Evolutionary conservation across 2,329 filamentous ascomycete species (phyloP), one percentile per base, ranked within the genome.

Genomic region (Calonectria hongkongensis): DNA sequence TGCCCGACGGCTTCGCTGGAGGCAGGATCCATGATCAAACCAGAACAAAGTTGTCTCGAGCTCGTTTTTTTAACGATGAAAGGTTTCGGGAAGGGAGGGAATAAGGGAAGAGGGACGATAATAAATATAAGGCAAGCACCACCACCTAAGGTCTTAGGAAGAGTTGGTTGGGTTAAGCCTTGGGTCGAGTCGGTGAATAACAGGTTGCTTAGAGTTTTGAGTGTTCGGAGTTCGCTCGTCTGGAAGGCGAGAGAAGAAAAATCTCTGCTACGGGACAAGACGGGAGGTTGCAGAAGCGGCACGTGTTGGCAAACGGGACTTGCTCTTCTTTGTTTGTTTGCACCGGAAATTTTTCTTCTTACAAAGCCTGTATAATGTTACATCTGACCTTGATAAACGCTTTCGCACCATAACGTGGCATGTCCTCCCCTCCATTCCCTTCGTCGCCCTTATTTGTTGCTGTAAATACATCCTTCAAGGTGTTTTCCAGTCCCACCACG

Each of bases 221-320:
- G 6, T 21, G n/a, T 47, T 45, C 4, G 41, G 41, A 21, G 43
- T 21, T 48, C 12, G 45, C 21, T 25, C 12, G 45, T 16, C 43
- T 45, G 1, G 18, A 7, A 45, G 21, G 10, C 21, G 6, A 47
- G 21, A 21, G 21, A 36, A 45, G 18, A 54, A 54, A 60, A 60
- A 28, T 18, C 33, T 41, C 25, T 41, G 54, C 16, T 27, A 13
- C 27, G 7, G 36, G n/a, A 41, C 54, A 10, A 60, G 39, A 25
- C 54, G 54, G 54, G 54, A 41, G 27, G 33, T 2, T 60, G 54
- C 54, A 60, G 54, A 27, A 18, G 33, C 36, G 39, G 21, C 54
- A 60, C 54, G 54, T 60, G 54, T 21, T 60, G 21, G 43, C 10
- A 25, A 48, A 25, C n/a, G 5, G 45, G n/a, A n/a, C n/a, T 48